A percentile compares a stretch with the other conserved stretches of the same genome.
phyloP scores from a whole-genome alignment of 2,329 filamentous ascomycete species.

The Aspergillus arachidicola region DNA sequence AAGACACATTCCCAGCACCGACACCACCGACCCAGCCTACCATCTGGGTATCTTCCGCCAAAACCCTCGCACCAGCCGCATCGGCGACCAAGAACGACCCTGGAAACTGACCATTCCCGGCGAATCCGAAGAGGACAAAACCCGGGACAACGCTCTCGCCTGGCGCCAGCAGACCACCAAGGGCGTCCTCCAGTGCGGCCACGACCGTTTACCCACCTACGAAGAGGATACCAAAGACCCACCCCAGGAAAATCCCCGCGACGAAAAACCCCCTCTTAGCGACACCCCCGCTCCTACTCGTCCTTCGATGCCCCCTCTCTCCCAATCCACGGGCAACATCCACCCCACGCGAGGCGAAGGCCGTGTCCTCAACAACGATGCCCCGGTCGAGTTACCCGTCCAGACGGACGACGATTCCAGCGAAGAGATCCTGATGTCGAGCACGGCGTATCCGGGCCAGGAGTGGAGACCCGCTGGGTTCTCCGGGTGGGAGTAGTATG shows the following conservation, averaged over 20 bases:
- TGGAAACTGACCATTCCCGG: slow-evolving; percentile 40
- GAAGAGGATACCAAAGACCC: slow-evolving; percentile 18
- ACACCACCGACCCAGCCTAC: slow-evolving; percentile 28
- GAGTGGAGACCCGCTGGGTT: slow-evolving; percentile 45
- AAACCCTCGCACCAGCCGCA: slow-evolving; percentile 33
- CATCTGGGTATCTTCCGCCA: slow-evolving; percentile 37
- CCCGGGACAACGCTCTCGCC: neutral
- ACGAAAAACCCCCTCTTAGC: neutral
- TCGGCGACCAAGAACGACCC: slow-evolving; percentile 40
- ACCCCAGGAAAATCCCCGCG: neutral
- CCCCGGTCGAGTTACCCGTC: slow-evolving; percentile 39
- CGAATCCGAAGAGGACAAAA: slow-evolving; percentile 10
- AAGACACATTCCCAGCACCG: slow-evolving; percentile 22
- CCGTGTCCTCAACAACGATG: slow-evolving; percentile 24
- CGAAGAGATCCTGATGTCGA: slow-evolving; percentile 52
- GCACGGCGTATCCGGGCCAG: slow-evolving; percentile 53
- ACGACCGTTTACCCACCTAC: slow-evolving; percentile 16
- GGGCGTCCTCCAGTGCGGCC: slow-evolving; percentile 7
- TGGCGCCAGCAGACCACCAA: slow-evolving; percentile 15
- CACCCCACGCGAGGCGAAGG: slow-evolving; percentile 27
- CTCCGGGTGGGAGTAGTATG: slow-evolving; percentile 17
- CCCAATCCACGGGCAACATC: slow-evolving; percentile 11
- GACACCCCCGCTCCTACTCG: neutral
- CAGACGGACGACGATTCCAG: slow-evolving; percentile 39
- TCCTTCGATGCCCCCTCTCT: neutral